Conservation (phyloP, 1,284 basidiomycete species). For the Rhodotorula sp. region DNA sequence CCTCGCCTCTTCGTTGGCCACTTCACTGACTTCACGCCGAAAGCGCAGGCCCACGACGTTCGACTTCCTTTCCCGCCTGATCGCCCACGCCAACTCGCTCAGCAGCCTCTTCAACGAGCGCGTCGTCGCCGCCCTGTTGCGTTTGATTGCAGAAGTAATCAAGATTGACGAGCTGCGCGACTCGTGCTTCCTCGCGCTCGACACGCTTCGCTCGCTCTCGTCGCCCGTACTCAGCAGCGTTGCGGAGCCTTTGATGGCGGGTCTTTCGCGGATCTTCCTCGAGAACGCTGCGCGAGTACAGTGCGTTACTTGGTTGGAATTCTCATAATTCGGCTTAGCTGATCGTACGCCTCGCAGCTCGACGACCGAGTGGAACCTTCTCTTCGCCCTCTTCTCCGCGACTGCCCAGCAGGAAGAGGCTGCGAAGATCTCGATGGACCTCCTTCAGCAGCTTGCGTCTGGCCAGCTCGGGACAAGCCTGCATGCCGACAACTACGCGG, state of each 20-base stretch:
- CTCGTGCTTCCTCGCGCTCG: constrained; percentile 89
- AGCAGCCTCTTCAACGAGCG: constrained; percentile 89
- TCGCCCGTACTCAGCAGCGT: constrained; percentile 73
- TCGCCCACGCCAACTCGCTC: constrained; percentile 74
- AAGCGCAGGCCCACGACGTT: constrained; percentile 77
- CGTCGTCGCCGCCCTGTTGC: constrained; percentile 85
- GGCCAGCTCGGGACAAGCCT: constrained; percentile 63
- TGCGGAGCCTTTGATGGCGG: constrained; percentile 84
- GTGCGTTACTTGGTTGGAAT: constrained; percentile 49
- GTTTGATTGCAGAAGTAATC: constrained; percentile 74
- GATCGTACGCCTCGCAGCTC: constrained; percentile 55
- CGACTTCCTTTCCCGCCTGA: constrained; percentile 78
- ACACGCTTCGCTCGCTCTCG: constrained; percentile 78
- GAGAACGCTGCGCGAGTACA: constrained; percentile 69
- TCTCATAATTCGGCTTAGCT: neutral
- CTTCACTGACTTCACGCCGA: constrained; percentile 3
- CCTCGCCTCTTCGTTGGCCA: no score
- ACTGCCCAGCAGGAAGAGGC: constrained; percentile 86
- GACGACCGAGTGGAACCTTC: constrained; percentile 91
- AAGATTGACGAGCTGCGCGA: constrained; percentile 76
- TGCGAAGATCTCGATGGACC: constrained; percentile 74
- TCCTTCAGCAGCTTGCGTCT: constrained; percentile 63
- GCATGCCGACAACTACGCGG: constrained; percentile 73
- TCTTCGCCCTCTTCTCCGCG: constrained; percentile 83
- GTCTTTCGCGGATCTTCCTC: constrained; percentile 73